Base-by-base conservation (phyloP, 495 filamentous ascomycete species). In the Astrothelium subdiscretum region DNA sequence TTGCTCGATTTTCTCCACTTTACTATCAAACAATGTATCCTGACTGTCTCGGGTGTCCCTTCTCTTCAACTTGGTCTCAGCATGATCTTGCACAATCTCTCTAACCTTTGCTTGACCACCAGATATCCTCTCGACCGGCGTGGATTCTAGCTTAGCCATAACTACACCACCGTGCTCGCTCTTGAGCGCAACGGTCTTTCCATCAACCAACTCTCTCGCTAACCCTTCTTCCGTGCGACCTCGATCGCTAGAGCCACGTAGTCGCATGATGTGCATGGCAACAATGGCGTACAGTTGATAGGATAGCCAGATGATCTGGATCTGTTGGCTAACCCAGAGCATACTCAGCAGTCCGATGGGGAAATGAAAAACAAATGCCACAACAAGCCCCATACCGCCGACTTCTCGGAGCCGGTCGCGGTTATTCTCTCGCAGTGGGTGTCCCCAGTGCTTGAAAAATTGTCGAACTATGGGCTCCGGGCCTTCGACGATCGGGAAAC, bases 401-500 rank as follows among this genome's bases (percentile, higher is more conserved):
- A 66, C 51, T 51, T 66, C 64, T 24, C 64, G 64, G 15, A 27
- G 13, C 35, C 64, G 64, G 13, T 51, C 43, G 60, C 64, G 64
- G 20, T 48, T 18, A n/a, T 48, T 48, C 20, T 48, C 42, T 8
- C 42, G 42, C 32, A 66, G 32, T n/a, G 64, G 64, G 40, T 66
- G 64, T 22, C 64, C 64, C 35, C 63, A 66, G 60, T 66, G 64
- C 22, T 57, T 54, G 20, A 62, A 59, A 54, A 66, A 66, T 58
- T 66, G 64, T 22, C 57, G 20, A 11, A 66, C 64, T 26, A 42
- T 32, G 24, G 48, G 32, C 27, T 62, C 60, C 31, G 51, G 51
- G 48, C 64, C 64, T 59, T 54, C 38, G 61, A 66, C 60, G 54
- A 66, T 40, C 2, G 63, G 42, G 61, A 66, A 66, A 11, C 61